A percentile compares a stretch with the other conserved stretches of the same genome.
These are phyloP conservation scores for Eucommia ulmoides DNA, from an alignment of 257 asterid genomes.

Conservation along the genomic window DNA sequence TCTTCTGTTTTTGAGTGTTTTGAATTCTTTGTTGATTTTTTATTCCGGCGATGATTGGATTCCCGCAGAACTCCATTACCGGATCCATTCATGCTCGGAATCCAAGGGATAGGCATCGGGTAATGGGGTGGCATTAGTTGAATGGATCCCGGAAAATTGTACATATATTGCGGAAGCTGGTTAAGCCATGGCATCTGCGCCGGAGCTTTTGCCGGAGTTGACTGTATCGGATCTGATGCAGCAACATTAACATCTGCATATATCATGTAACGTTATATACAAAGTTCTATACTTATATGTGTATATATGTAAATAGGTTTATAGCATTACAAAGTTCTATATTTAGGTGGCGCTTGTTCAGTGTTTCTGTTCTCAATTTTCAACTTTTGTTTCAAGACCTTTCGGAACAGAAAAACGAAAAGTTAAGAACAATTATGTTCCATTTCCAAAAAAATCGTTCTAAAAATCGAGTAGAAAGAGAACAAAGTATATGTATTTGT, in stretches of 20 bases:
- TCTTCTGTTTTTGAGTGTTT: constrained; percentile 24
- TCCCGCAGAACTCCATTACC: constrained; percentile 21
- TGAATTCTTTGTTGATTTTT: constrained; percentile 33
- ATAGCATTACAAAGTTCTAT: too few species aligned
- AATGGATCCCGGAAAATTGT: constrained; percentile 41
- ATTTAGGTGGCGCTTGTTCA: too few species aligned
- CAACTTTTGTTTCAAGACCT: too few species aligned
- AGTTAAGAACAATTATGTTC: too few species aligned
- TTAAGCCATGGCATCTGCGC: constrained; percentile 73
- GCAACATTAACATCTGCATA: constrained; percentile 34
- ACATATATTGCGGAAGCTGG: constrained; percentile 62
- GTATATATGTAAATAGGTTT: too few species aligned
- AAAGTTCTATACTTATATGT: too few species aligned
- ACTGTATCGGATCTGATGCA: constrained; percentile 27
- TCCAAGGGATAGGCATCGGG: constrained; percentile 40
- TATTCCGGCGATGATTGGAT: constrained; percentile 19
- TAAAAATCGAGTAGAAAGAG: too few species aligned
- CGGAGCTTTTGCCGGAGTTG: constrained; percentile 26
- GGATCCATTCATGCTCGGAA: constrained; percentile 31
- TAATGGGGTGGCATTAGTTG: constrained; percentile 43
- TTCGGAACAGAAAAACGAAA: too few species aligned
- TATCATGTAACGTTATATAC: too few species aligned
- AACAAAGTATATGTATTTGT: too few species aligned
- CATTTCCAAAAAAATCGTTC: too few species aligned
- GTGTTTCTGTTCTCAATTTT: too few species aligned